Evolutionary conservation across 1,139 yeast species (phyloP).

Genomic region (Saccharomyces hybrid): DNA sequence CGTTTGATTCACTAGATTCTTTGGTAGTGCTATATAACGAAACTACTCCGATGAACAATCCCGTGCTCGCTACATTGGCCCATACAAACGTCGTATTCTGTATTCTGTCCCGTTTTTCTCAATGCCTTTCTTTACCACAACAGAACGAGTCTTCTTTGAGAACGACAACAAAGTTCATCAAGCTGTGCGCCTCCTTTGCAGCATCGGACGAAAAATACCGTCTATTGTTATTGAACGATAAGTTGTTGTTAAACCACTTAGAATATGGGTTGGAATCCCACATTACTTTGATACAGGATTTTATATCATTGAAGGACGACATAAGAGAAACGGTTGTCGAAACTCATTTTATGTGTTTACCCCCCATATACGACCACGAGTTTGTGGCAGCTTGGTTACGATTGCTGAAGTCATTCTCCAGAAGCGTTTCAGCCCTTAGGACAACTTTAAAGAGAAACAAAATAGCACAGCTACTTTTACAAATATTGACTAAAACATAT

Average conservation of each 20-base stretch:
- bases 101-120: constrained; percentile 20
- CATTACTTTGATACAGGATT: constrained; percentile 16
- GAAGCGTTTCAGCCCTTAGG: constrained; percentile 63
- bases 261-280: constrained; percentile 24
- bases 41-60: constrained; percentile 23
- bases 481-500: constrained; percentile 33
- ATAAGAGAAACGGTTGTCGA: constrained; percentile 2
- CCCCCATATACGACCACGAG: constrained; percentile 24
- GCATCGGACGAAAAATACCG: constrained; percentile 27
- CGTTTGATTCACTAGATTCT: constrained; percentile 19
- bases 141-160: constrained; percentile 13
- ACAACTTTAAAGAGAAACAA: constrained; percentile 58
- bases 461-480: constrained; percentile 43
- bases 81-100: constrained; percentile 24
- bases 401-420: constrained; percentile 60
- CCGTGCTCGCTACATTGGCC: constrained; percentile 20
- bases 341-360: constrained; percentile 9
- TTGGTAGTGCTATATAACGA: constrained; percentile 21
- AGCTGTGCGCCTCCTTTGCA: constrained; percentile 24
- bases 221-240: constrained; percentile 18
- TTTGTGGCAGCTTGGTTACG: constrained; percentile 24
- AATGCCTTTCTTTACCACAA: constrained; percentile 18
- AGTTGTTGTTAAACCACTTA: constrained; percentile 18
- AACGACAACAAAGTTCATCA: constrained; percentile 20
- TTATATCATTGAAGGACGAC: constrained; percentile 13